Conservation (phyloP, 208 protist genomes). For the Endotrypanum monterogeii region DNA sequence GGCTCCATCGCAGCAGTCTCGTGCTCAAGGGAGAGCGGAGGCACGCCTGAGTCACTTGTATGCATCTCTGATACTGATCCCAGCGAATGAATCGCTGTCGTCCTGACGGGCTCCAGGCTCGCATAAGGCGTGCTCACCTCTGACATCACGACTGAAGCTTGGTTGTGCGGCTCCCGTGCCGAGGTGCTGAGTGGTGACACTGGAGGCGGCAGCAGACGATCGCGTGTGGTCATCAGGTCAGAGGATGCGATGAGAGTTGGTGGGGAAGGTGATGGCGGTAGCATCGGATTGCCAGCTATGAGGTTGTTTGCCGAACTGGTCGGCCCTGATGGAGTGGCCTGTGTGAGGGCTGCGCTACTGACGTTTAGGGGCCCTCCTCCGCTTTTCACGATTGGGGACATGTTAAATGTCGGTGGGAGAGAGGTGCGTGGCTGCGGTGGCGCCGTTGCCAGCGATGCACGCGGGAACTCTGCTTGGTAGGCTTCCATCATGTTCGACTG, state of each 20-base stretch:
- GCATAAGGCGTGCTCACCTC: neutral
- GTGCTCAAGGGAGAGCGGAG: too few relatives aligned
- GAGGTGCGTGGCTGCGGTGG: neutral
- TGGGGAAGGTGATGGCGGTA: neutral
- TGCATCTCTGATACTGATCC: constrained; percentile 3
- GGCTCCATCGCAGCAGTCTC: too few relatives aligned
- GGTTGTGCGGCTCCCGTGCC: constrained; percentile 9
- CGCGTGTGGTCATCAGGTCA: neutral
- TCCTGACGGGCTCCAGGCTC: neutral
- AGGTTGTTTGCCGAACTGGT: neutral
- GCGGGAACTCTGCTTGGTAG: constrained; percentile 11
- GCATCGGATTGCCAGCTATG: constrained; percentile 3
- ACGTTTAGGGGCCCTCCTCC: neutral
- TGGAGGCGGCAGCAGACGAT: constrained; percentile 22
- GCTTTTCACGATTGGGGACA: constrained; percentile 1
- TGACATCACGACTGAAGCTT: neutral
- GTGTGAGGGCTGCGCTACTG: neutral
- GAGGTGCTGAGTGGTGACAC: neutral
- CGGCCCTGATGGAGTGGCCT: neutral
- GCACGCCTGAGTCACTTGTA: neutral
- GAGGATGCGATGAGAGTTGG: neutral
- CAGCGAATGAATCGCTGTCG: constrained; percentile 15
- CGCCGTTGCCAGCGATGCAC: neutral
- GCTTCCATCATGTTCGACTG: constrained; percentile 15
- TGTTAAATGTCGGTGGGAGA: neutral